Conservation (phyloP, 139 green algal species). For the Ulvella scutata region DNA sequence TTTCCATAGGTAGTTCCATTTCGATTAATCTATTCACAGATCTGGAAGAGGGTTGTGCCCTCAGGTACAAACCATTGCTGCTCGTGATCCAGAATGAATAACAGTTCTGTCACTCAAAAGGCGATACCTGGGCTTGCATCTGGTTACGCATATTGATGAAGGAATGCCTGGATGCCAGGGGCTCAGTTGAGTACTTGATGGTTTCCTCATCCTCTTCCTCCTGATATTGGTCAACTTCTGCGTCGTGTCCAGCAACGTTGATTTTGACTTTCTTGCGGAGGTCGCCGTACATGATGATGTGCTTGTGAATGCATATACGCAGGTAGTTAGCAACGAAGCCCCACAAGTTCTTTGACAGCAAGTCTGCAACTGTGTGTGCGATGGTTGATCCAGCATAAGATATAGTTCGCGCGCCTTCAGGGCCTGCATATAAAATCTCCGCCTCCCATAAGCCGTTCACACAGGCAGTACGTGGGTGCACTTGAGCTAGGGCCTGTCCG, state of each 20-base stretch:
- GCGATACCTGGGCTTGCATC: conserved; percentile 1
- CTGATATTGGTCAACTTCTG: conserved; percentile 25
- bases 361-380: conserved; percentile 20
- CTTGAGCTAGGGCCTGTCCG: too few species aligned
- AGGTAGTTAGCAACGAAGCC: conserved; percentile 26
- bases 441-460: too few species aligned
- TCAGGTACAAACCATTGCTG: too few species aligned
- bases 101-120: too few species aligned
- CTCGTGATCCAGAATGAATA: too few species aligned
- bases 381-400: conserved; percentile 12
- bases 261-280: conserved; percentile 29
- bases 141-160: conserved; percentile 28
- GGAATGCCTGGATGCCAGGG: conserved; percentile 20
- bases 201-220: conserved; percentile 21
- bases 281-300: conserved; percentile 36
- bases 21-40: too few species aligned
- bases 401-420: conserved; percentile 6
- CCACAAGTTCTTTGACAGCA: conserved; percentile 44
- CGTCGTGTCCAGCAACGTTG: conserved; percentile 20
- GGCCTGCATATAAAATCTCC: too few species aligned
- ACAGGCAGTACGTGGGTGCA: too few species aligned
- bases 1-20: too few species aligned
- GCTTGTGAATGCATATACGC: conserved; percentile 28
- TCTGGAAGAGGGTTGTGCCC: too few species aligned
- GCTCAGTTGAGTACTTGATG: conserved; percentile 14